phyloP scores from a whole-genome alignment of 371 early-diverging fungal species.

The Mortierella sp. region DNA sequence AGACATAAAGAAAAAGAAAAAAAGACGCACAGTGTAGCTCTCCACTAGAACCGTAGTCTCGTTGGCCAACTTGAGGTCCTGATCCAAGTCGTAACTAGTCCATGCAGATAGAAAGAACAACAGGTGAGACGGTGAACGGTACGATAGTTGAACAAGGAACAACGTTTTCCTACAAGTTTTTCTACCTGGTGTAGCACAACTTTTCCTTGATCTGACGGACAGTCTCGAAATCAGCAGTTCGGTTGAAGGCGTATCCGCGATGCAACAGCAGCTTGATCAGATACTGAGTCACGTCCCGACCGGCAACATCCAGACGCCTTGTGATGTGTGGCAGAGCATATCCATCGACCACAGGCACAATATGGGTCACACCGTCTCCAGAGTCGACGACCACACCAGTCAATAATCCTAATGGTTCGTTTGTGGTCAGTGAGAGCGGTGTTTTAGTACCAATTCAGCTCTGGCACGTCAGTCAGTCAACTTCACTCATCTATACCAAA shows the following conservation, averaged over 20 bases:
- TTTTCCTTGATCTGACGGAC: constrained; percentile 98
- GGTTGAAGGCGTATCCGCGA: constrained; percentile 96
- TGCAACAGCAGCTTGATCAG: constrained; percentile 93
- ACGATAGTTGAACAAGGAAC: not conserved
- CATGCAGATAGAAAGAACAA: not conserved
- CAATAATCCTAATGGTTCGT: constrained; percentile 81
- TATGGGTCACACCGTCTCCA: constrained; percentile 98
- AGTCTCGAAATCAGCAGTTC: constrained; percentile 98
- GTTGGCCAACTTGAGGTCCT: constrained; percentile 94
- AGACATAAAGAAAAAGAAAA: not conserved
- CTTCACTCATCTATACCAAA: too few species aligned
- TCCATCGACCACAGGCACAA: constrained; percentile 97
- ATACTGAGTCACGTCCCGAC: constrained; percentile 96
- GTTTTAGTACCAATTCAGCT: too few species aligned
- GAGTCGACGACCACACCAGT: constrained; percentile 98
- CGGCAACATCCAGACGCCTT: constrained; percentile 94
- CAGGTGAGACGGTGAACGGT: too few species aligned
- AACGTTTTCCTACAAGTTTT: not conserved
- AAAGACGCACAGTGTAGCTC: constrained; percentile 82
- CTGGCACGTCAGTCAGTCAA: too few species aligned
- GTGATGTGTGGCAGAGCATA: constrained; percentile 93
- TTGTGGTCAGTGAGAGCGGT: constrained; percentile 7
- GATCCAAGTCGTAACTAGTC: constrained; percentile 91
- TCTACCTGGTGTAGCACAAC: constrained; percentile 94
- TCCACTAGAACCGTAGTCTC: constrained; percentile 97